Evolutionary conservation across 129 eudicot species (phyloP).

Genomic region (Tagetes erecta): DNA sequence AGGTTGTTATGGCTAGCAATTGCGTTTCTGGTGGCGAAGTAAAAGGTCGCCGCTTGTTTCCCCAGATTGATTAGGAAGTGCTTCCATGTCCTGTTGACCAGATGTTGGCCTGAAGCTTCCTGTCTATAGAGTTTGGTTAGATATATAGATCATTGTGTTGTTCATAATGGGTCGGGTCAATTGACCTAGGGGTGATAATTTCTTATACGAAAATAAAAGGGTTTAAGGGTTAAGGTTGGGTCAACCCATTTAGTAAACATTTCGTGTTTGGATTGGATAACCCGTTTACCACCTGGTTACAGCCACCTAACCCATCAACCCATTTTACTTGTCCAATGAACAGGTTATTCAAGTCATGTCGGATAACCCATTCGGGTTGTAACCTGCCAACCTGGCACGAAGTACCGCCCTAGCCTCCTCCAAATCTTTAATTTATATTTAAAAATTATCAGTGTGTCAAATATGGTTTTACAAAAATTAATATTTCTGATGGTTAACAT

Average conservation of each 20-base stretch:
- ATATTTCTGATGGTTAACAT: neutral
- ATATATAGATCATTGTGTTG: neutral
- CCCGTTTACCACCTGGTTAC: neutral
- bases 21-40: conserved; percentile 83
- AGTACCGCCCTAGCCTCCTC: neutral
- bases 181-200: neutral
- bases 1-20: conserved; percentile 52
- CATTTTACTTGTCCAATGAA: neutral
- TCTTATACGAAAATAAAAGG: neutral
- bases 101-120: conserved; percentile 50
- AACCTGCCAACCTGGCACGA: neutral
- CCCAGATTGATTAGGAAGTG: conserved; percentile 75
- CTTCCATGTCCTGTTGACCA: conserved; percentile 72
- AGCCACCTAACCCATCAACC: neutral
- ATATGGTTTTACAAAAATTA: neutral
- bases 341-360: neutral
- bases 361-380: neutral
- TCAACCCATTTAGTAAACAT: neutral
- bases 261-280: neutral
- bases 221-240: neutral
- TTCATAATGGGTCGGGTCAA: neutral
- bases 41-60: conserved; percentile 61
- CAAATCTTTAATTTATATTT: neutral
- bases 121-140: conserved; percentile 72
- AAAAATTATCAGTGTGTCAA: neutral